Evolutionary conservation across 768 basidiomycete genomes (phyloP), one percentile per base, ranked within the genome.

Genomic region (Collybia nuda): DNA sequence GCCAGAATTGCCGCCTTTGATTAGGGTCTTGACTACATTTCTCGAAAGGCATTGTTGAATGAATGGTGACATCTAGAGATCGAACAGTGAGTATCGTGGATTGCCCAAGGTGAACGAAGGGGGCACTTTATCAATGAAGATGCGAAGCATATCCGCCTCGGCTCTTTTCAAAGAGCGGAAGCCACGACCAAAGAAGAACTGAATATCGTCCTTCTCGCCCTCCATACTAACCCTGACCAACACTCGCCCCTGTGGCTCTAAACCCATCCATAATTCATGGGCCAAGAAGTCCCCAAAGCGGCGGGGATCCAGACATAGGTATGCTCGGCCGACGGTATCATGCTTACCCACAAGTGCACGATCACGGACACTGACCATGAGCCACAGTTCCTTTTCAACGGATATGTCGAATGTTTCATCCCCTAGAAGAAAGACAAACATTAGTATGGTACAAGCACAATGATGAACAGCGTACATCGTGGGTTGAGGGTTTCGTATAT

Each of bases 331-430:
- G 36, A 96, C 81, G 2, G 86, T 90, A 65, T 94, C 92, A 63
- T 96, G 95, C 67, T 96, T 95, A 40, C 94, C 94, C 12, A 96
- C 78, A 40, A 95, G 69, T 12, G 91, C 88, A 21, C 96, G 86
- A 61, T 98, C 91, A 49, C 93, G 85, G 29, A 98, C 81, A 54
- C 93, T 96, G 44, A 93, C 86, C 89, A 98, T 97, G 39, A 99
- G 74, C 97, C 97, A 99, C 3, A 98, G 76, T n/a, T 90, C 81
- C 56, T 90, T 90, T 40, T 93, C 90, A 12, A 98, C 90, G 0
- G 94, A 92, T 9, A 98, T 77, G 63, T 99, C 97, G 58, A 97
- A 93, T 0, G 93, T 93, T 67, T 99, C 95, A 53, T 98, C 94
- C 97, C 97, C 92, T 95, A 55, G 21, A 55, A 21, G 21, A 18